Evolutionary conservation across 495 filamentous ascomycete species (phyloP), one percentile per base, ranked within the genome.

Genomic region (Penicillium psychrofluorescens): DNA sequence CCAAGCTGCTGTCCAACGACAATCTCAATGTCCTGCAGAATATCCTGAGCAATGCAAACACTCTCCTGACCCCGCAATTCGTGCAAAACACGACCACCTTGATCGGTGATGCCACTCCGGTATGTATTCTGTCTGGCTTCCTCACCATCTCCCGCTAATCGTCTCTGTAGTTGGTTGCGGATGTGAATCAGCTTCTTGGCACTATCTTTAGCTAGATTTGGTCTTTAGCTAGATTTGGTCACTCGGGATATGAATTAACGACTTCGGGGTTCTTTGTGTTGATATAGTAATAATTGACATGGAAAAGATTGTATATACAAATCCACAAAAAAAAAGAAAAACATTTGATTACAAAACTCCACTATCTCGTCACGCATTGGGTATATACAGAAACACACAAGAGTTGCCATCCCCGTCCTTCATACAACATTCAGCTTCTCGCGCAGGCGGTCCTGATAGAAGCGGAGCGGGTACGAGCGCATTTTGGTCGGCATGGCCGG

Each of bases 101-200:
- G 38, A 74, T 77, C 46, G 65, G 58, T 7, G 72, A 74, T 57
- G 72, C 71, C 10, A 73, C 71, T 40, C 74, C 74, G 51, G 74
- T 77, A 63, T 47, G 72, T 59, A 46, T n/a, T 31, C 14, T 35
- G 14, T 38, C 6, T 15, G 22, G 7, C 7, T 1, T 11, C 1
- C 27, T 28, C 3, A 12, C 13, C 11, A 14, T 40, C 33, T 33
- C 34, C 41, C 10, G 14, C n/a, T 10, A 31, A 33, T 16, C 22
- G 14, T 29, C 1, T 11, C 1, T 33, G 22, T 48, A 67, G 63
- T 48, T 67, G 28, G 54, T 67, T 14, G 49, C 47, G 32, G 60
- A 62, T 48, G 45, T 67, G 8, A 65, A 61, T 6, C 64, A 65
- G 40, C 44, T 67, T 2, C 46, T 67, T 35, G 61, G 59, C 31